Evolutionary conservation across 2,329 filamentous ascomycete species (phyloP), one percentile per base, ranked within the genome.

Genomic region (Penicillium sp.): DNA sequence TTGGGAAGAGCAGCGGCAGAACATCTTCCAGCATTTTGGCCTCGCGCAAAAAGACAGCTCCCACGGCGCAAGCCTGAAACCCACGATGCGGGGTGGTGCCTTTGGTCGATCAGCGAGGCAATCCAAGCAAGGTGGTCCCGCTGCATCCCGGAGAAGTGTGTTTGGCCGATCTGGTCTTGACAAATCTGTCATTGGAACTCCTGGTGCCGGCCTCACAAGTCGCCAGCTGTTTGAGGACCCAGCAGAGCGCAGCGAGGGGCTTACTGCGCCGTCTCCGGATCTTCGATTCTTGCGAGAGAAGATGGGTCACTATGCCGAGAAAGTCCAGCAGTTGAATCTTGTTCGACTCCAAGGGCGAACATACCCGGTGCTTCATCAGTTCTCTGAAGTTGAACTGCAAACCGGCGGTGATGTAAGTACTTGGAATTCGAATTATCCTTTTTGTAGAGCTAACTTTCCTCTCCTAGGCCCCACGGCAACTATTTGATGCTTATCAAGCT

Each of bases 21-120:
- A 87, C 62, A 96, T 99, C 61, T 97, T 97, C 75, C 87, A 96
- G 68, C 94, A 99, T 74, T 97, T 99, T 73, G 94, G 94, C 14
- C 88, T 99, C 15, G 81, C 78, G 7, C 73, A 75, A 69, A 88
- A 86, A 49, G 71, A 74, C 51, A 67, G 67, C 23, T 57, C 64
- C 14, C 45, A 49, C 15, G 62, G 59, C 55, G 71, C 86, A 46
- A 81, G 81, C 64, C 54, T 71, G 43, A 59, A 67, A 54, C 64
- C 73, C 29, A 72, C 70, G 52, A 69, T 70, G 18, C 70, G 49
- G 20, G 41, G 55, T 60, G 70, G 70, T 58, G 72, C 79, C 4
- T 87, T 87, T 70, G 84, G 84, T 14, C 70, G 73, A 35, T 70
- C 75, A n/a, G 63, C 64, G 27, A 71, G 65, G 56, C 73, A 72